Base-by-base conservation (phyloP, 2,329 filamentous ascomycete species). In the Aureobasidium uvarum region DNA sequence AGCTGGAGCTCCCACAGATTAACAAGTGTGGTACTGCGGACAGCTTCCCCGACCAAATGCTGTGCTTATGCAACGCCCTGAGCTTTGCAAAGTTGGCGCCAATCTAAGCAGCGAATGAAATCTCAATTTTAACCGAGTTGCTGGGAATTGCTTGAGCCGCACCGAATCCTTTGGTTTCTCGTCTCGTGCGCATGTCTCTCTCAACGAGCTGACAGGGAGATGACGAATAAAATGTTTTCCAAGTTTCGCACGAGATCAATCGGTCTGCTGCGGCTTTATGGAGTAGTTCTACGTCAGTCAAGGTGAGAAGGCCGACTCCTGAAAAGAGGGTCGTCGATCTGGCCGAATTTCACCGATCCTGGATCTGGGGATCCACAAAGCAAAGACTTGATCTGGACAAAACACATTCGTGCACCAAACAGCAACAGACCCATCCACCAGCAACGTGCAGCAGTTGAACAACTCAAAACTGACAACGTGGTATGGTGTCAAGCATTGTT, bases 101-200 rank as follows among this genome's bases (percentile, higher is more conserved):
- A 50, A 51, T 62, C 46, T 62, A 28, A 25, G 41, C 43, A 50
- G 18, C 18, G 39, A 46, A 51, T 41, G 14, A 62, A 51, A 52
- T 62, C 59, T 62, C 45, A 51, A 41, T 62, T 39, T 8, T 50
- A 51, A 62, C 59, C 59, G 46, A 62, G 45, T 62, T 62, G 46
- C 59, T 62, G 59, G 59, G 59, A 62, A 51, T 41, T 41, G 31
- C 10, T 38, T n/a, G 41, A 60, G 56, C 56, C 56, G 56, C 43
- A 23, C 31, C 14, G 25, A 38, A 36, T 60, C 45, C 11, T 33
- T 25, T 48, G 14, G 39, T 7, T 28, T 10, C 14, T 58, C 11
- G 25, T 59, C 25, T 45, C n/a, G 20, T 45, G 28, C 41, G 1
- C n/a, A 13, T 41, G 13, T 43, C 13, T 20, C 20, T 25, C 20